phyloP scores from a whole-genome alignment of 83 land plant genomes.

The Picea engelmannii region DNA sequence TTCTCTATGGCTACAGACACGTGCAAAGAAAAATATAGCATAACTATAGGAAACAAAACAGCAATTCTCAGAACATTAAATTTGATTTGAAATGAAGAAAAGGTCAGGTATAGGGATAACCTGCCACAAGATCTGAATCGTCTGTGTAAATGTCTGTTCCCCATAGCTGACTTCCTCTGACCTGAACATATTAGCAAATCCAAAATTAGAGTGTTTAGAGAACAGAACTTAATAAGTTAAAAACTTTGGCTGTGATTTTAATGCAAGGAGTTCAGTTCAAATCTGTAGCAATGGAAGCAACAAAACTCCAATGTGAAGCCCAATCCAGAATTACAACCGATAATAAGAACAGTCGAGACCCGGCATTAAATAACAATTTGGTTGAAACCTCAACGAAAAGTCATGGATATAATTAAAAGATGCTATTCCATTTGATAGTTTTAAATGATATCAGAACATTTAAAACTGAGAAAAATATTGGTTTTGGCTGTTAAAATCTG shows the following conservation, averaged over 20 bases:
- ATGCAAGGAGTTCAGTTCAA: not conserved
- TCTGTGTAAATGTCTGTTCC: conserved; percentile 97
- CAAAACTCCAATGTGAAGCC: not conserved
- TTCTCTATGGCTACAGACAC: not conserved
- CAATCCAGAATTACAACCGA: not conserved
- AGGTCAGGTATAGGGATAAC: conserved; percentile 31
- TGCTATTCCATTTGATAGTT: too few species aligned
- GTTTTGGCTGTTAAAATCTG: not conserved
- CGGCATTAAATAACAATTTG: not conserved
- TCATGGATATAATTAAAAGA: not conserved
- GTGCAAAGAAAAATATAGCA: not conserved
- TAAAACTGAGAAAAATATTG: too few species aligned
- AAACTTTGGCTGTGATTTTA: not conserved
- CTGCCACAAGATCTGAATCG: conserved; percentile 99
- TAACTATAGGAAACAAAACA: not conserved
- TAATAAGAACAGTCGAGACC: too few species aligned
- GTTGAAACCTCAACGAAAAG: not conserved
- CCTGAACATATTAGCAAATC: conserved; percentile 41
- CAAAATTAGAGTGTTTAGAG: not conserved
- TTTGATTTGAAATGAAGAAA: not conserved
- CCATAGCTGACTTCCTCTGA: conserved; percentile 95
- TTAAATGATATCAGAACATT: too few species aligned
- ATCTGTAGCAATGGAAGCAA: not conserved
- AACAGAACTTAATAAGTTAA: not conserved
- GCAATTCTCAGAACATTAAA: not conserved